Conservation (phyloP, 768 basidiomycete genomes). For the Pleurotus giganteus region DNA sequence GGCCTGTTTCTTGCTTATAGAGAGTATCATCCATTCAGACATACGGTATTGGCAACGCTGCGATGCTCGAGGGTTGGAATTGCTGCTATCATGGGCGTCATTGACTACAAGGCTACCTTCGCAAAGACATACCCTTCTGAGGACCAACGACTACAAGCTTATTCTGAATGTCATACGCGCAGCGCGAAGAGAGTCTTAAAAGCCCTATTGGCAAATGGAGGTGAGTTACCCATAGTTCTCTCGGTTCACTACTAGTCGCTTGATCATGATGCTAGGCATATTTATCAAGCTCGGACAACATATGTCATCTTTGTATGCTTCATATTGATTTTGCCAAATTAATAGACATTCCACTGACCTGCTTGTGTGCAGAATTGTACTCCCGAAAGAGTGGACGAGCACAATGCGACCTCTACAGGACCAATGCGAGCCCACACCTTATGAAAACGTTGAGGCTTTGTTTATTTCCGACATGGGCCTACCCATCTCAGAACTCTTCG, state of each 20-base stretch:
- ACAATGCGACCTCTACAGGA: constrained; percentile 73
- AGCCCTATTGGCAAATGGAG: constrained; percentile 88
- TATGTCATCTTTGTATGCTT: constrained; percentile 59
- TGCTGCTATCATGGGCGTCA: constrained; percentile 58
- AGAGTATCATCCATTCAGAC: constrained; percentile 69
- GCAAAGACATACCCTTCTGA: constrained; percentile 47
- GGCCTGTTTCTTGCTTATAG: constrained; percentile 56
- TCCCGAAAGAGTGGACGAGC: constrained; percentile 52
- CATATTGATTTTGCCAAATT: not conserved
- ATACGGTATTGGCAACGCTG: constrained; percentile 66
- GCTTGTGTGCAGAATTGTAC: constrained; percentile 27
- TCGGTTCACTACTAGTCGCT: not conserved
- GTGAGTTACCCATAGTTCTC: constrained; percentile 33
- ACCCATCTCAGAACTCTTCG: constrained; percentile 73
- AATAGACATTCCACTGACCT: not conserved
- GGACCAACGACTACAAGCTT: constrained; percentile 49
- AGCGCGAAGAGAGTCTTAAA: constrained; percentile 77
- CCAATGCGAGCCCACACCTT: constrained; percentile 87
- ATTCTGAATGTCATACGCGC: constrained; percentile 79
- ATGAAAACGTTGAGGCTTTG: constrained; percentile 72
- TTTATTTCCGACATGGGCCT: constrained; percentile 78
- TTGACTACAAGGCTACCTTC: constrained; percentile 75
- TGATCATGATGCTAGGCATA: constrained; percentile 45
- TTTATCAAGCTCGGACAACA: constrained; percentile 92
- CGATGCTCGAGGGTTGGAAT: constrained; percentile 80